Base-by-base conservation (phyloP, 2,329 filamentous ascomycete species). In the Cladophialophora carrionii region DNA sequence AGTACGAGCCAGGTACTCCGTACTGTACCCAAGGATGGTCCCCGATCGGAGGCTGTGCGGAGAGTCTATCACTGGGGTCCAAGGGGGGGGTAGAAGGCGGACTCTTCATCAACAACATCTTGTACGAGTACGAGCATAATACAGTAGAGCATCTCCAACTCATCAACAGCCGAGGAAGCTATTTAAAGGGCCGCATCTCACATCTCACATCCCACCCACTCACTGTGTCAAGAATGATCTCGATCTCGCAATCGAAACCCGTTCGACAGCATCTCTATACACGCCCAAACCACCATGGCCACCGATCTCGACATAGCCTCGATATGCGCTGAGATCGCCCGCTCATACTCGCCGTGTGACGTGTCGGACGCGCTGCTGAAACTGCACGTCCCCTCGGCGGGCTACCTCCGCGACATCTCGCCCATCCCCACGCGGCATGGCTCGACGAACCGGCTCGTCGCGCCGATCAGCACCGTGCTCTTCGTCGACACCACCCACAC, bases 401-500 rank as follows among this genome's bases (percentile, higher is more conserved):
- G 57, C 43, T 59, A 32, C 29, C 57, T 59, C 37, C 57, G 57
- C 41, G 57, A 59, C 57, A 59, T 59, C 57, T 59, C 43, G n/a
- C 57, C 57, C 43, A 51, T 59, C 29, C 57, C 57, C 10, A 29
- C 57, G 4, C 46, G 26, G 4, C 29, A 37, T 51, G 57, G 57
- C 46, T 49, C 12, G 5, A 34, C 26, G 10, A 8, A 6, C 29
- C 57, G 57, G 22, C 43, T 59, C 29, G 57, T 59, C 12, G 57
- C 57, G 4, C 57, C 57, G 17, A 37, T 59, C 57, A 59, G 57
- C 43, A 59, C 57, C 7, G 57, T 59, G 7, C 43, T 59, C 29
- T 59, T 49, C n/a, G 57, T 59, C 57, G 57, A 59, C 57, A 59
- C 14, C 29, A 43, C 57, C 26, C 57, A 59, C 26, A 17, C 46